Evolutionary conservation across 495 filamentous ascomycete genomes (phyloP), one percentile per base, ranked within the genome.

Genomic region (Trichoderma reesei): DNA sequence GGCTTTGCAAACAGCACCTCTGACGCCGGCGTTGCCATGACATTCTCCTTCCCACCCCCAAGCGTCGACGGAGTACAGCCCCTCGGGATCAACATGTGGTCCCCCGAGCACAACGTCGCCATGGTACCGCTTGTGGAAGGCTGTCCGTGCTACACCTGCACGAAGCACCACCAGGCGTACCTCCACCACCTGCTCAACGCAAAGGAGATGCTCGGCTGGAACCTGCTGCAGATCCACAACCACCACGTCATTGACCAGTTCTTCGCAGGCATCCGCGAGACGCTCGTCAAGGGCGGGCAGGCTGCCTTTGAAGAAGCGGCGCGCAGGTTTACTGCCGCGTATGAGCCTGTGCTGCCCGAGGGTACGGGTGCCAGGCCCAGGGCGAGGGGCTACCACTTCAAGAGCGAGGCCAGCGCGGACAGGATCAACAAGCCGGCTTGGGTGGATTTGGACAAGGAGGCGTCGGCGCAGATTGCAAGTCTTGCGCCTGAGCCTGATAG

Each of bases 171-270:
- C 73, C 78, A 85, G 6, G 93, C 95, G 1, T 98, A 88, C 74
- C 67, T 98, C 39, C 87, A 91, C 65, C 95, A 98, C 71, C 82
- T 98, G 5, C 81, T 98, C 4, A 72, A 79, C 16, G 90, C 94
- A 0, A 92, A 91, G 68, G 94, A 98, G 73, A 97, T 98, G 95
- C 85, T 96, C 3, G 93, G 85, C 33, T 98, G 94, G 94, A 88
- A 90, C 3, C 80, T 98, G 14, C 77, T 98, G 34, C 92, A 96
- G 72, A 80, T 96, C 13, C 94, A 98, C 75, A 98, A 98, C 71
- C 82, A 90, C 68, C 79, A 86, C 37, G 74, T 89, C 2, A 72
- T 96, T 59, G 80, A 85, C 61, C 48, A 70, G 0, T 98, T 98
- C 78, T 96, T 98, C 72, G 71, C 78, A 0, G 78, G 78, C 0